Base-by-base conservation (phyloP, 176 grass and related monocot species). In the Musa itinerans region DNA sequence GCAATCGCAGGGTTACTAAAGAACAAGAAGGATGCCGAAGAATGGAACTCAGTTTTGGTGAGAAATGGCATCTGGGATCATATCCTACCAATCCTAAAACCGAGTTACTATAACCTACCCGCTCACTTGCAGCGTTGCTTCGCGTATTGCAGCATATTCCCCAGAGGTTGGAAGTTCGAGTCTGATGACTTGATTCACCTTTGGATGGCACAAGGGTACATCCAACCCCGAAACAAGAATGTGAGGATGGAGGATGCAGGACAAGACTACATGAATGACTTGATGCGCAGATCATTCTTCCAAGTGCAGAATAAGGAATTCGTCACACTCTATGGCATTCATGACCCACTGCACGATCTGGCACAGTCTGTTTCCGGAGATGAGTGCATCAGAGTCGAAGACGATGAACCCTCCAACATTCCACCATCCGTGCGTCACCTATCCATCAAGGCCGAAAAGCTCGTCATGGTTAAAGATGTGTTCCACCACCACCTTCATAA, bases 101-200 rank as follows among this genome's bases (percentile, higher is more conserved):
- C 74, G 65, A 92, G 83, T 65, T 92, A 92, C 57, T 55, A 73
- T 54, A 79, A 92, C 55, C 69, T 92, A 23, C 78, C 89, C 10
- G 11, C 14, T 26, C 80, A 85, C 20, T 78, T 92, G 23, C 84
- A 88, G 63, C 78, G 63, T 8, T 92, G 90, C 63, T 86, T 92
- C 79, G 82, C 81, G 3, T 89, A 89, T 23, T 92, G 90, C 54
- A 89, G 83, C 75, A 78, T 87, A 70, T 92, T 92, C 78, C 83
- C 86, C 26, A 85, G 26, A 54, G 59, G 67, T 6, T 89, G 78
- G 82, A 76, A 43, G 71, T 89, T 89, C 68, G 43, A 86, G 73
- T 76, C 72, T 23, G 76, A 73, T 25, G 25, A 49, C 21, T 65
- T 87, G 72, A 79, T 87, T n/a, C 59, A 73, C 14, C 78, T 89